phyloP scores from a whole-genome alignment of 2,329 filamentous ascomycete species.

The Xylariales sp. region DNA sequence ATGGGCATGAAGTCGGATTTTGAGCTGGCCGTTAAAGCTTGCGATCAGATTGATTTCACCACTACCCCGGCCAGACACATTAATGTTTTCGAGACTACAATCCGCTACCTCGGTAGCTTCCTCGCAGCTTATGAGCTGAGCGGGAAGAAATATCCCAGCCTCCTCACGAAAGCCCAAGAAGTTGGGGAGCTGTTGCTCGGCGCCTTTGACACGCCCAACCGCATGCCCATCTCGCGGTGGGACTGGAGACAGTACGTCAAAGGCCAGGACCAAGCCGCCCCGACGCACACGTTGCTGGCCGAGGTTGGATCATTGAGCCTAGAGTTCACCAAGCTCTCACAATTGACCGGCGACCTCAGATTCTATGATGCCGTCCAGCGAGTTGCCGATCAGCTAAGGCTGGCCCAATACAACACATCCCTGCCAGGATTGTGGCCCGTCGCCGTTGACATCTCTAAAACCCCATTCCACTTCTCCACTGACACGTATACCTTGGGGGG shows the following conservation, averaged over 20 bases:
- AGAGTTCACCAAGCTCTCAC: conserved; percentile 61
- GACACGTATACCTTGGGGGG: conserved; percentile 53
- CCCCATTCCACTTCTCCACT: conserved; percentile 48
- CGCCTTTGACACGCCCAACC: conserved; percentile 64
- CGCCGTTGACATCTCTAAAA: conserved; percentile 45
- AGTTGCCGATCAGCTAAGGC: conserved; percentile 51
- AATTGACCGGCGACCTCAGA: conserved; percentile 55
- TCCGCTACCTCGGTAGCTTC: conserved; percentile 66
- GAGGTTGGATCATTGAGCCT: conserved; percentile 56
- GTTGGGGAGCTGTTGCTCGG: conserved; percentile 61
- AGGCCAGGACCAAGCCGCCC: conserved; percentile 39
- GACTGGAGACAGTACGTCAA: conserved; percentile 49
- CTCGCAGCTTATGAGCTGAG: conserved; percentile 68
- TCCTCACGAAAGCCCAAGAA: conserved; percentile 59
- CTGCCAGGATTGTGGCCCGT: conserved; percentile 62
- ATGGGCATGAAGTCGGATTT: conserved; percentile 66
- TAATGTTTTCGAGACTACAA: conserved; percentile 68
- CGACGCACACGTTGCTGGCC: conserved; percentile 32
- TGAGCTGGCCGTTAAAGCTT: conserved; percentile 54
- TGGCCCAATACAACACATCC: conserved; percentile 46
- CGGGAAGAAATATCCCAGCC: conserved; percentile 41
- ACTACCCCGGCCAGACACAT: conserved; percentile 44
- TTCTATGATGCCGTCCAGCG: conserved; percentile 60
- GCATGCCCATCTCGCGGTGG: conserved; percentile 59
- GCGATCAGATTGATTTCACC: conserved; percentile 57